These are phyloP conservation scores for Eimeria tenella DNA, from an alignment of 169 alveolate genomes.

Conservation along the genomic window DNA sequence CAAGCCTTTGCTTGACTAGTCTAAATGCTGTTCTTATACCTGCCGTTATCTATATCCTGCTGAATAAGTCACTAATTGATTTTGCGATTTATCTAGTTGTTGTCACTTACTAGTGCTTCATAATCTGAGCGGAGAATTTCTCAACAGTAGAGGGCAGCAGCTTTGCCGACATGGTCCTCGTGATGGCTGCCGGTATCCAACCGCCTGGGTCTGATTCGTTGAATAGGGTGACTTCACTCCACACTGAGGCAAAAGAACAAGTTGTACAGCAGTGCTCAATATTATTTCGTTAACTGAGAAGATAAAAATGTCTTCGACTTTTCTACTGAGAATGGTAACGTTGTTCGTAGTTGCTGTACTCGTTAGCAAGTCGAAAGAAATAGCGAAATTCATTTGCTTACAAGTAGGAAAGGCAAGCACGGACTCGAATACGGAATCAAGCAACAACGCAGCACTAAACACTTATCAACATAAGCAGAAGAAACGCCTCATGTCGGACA, in stretches of 20 bases:
- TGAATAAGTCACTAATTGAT: neutral
- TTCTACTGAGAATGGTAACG: too few relatives aligned
- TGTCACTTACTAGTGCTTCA: constrained; percentile 81
- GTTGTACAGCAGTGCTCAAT: neutral
- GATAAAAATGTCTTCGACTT: too few relatives aligned
- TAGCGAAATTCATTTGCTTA: neutral
- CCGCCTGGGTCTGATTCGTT: constrained; percentile 85
- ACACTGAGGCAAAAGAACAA: constrained; percentile 69
- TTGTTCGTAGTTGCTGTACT: too few relatives aligned
- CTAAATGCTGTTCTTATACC: too few relatives aligned
- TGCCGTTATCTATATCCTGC: neutral
- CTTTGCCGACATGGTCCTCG: constrained; percentile 81
- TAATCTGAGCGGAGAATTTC: constrained; percentile 72
- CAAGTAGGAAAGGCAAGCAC: neutral
- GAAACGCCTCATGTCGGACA: too few relatives aligned
- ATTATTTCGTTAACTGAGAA: too few relatives aligned
- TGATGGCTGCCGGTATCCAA: constrained; percentile 85
- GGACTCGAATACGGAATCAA: too few relatives aligned
- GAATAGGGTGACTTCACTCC: constrained; percentile 83
- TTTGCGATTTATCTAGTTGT: too few relatives aligned
- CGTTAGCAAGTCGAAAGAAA: neutral
- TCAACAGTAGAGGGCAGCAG: constrained; percentile 84
- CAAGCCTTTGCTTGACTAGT: too few relatives aligned
- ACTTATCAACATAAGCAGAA: too few relatives aligned
- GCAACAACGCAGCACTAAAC: too few relatives aligned